Evolutionary conservation across 192 early-diverging fungal genomes (phyloP).

Genomic region (Linderina pennispora): DNA sequence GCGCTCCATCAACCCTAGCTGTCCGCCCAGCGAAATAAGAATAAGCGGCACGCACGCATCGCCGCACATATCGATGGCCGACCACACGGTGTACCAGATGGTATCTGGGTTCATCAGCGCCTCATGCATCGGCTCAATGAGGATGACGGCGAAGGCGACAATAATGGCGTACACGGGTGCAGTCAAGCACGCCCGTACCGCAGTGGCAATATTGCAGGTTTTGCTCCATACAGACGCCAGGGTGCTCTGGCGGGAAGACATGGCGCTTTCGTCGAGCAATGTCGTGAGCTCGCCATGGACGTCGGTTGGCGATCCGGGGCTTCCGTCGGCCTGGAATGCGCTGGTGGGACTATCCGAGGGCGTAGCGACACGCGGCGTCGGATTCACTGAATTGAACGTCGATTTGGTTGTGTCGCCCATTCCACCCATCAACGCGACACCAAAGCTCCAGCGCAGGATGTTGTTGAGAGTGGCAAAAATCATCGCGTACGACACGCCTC

Average conservation of each 20-base stretch:
- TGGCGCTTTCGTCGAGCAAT: not conserved
- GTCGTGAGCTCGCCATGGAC: not conserved
- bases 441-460: slow-evolving; percentile 72
- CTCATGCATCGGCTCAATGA: slow-evolving; percentile 57
- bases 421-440: slow-evolving; percentile 56
- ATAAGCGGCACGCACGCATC: slow-evolving; percentile 73
- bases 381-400: slow-evolving; percentile 27
- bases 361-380: slow-evolving; percentile 21
- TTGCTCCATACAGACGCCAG: no score
- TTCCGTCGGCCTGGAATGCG: not conserved
- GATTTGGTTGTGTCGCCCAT: slow-evolving; percentile 15
- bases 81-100: slow-evolving; percentile 53
- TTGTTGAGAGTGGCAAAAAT: slow-evolving; percentile 77
- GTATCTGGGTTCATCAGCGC: slow-evolving; percentile 55
- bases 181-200: slow-evolving; percentile 47
- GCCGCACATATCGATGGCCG: slow-evolving; percentile 67
- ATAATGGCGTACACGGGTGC: slow-evolving; percentile 69
- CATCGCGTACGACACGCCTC: slow-evolving; percentile 72
- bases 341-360: slow-evolving; percentile 14
- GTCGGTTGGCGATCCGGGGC: slow-evolving; percentile 1
- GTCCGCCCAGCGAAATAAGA: slow-evolving; percentile 68
- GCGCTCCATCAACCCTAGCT: slow-evolving; percentile 47
- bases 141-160: slow-evolving; percentile 57
- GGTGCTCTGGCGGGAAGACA: no score
- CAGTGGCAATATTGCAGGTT: not conserved